Evolutionary conservation across 2,329 filamentous ascomycete species (phyloP).

Genomic region (Fusarium begoniae): DNA sequence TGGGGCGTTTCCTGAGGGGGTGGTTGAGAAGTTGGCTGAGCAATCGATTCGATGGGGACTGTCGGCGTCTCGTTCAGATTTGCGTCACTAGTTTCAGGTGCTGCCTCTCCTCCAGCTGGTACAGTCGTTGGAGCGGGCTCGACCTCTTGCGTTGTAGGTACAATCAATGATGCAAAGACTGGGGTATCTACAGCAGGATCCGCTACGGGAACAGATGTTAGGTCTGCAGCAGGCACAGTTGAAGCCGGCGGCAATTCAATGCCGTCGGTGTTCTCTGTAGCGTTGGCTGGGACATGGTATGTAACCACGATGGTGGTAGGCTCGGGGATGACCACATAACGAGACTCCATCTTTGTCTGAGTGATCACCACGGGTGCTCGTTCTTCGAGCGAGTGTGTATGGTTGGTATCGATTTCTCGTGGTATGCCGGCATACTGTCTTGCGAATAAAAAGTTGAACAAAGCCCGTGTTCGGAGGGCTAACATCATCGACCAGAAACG

Average conservation of each 20-base stretch:
- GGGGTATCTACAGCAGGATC: slow-evolving; percentile 14
- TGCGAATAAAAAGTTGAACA: slow-evolving; percentile 60
- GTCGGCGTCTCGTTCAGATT: slow-evolving; percentile 14
- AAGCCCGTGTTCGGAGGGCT: slow-evolving; percentile 57
- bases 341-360: slow-evolving; percentile 31
- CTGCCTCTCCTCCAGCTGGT: slow-evolving; percentile 13
- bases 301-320: slow-evolving; percentile 32
- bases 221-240: slow-evolving; percentile 12
- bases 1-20: background rate
- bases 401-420: slow-evolving; percentile 40
- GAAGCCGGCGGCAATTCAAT: slow-evolving; percentile 9
- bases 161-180: slow-evolving; percentile 29
- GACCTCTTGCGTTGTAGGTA: slow-evolving; percentile 13
- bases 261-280: slow-evolving; percentile 7
- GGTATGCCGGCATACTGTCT: slow-evolving; percentile 65
- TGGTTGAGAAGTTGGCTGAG: slow-evolving; percentile 14
- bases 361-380: slow-evolving; percentile 25
- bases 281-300: slow-evolving; percentile 25
- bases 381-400: slow-evolving; percentile 26
- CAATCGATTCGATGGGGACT: background rate
- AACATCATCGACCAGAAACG: slow-evolving; percentile 41
- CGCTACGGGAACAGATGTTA: background rate
- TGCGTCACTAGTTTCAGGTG: slow-evolving; percentile 12
- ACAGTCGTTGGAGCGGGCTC: slow-evolving; percentile 12
- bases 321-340: slow-evolving; percentile 20